Percentiles rank a stretch among this genome's conserved stretches.
These are phyloP conservation scores for Hypoxylon sp. DNA, from an alignment of 2,329 filamentous ascomycete genomes.

Conservation along the genomic window DNA sequence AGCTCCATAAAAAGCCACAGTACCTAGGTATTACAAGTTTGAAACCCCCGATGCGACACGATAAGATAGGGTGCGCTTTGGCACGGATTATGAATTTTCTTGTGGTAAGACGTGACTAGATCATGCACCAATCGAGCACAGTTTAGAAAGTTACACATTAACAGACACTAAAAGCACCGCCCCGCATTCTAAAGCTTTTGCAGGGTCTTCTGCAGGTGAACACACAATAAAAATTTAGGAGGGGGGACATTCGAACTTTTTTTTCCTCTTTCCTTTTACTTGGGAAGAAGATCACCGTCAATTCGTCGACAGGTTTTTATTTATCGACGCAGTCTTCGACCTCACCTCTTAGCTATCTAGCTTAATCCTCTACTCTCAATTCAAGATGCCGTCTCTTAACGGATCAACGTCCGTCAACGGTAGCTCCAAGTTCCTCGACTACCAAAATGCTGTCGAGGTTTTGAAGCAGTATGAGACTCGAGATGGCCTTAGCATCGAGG, in stretches of 20 bases:
- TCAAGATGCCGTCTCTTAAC: conserved; percentile 79
- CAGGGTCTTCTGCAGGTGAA: conserved; percentile 37
- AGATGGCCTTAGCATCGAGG: conserved; percentile 89
- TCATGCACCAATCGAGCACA: neutral
- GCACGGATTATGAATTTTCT: conserved; percentile 1
- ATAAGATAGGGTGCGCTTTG: conserved; percentile 16
- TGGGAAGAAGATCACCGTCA: conserved; percentile 65
- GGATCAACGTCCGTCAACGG: conserved; percentile 67
- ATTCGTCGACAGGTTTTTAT: conserved; percentile 50
- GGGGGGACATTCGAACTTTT: conserved; percentile 13
- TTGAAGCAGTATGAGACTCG: conserved; percentile 82
- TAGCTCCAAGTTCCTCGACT: conserved; percentile 74
- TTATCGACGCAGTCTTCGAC: conserved; percentile 57
- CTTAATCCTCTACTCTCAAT: conserved; percentile 50
- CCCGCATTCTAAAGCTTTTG: conserved; percentile 36
- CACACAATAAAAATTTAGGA: conserved; percentile 37
- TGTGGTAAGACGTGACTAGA: neutral
- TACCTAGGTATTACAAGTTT: too few species aligned
- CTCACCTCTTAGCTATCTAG: conserved; percentile 52
- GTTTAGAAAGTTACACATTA: conserved; percentile 12
- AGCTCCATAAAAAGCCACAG: neutral
- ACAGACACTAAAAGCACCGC: conserved; percentile 20
- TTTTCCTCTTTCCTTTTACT: conserved; percentile 59
- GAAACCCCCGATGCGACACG: neutral
- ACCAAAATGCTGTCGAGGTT: conserved; percentile 79